Evolutionary conservation across 176 grass and related monocot species (phyloP).

Genomic region (Triticum monococcum): DNA sequence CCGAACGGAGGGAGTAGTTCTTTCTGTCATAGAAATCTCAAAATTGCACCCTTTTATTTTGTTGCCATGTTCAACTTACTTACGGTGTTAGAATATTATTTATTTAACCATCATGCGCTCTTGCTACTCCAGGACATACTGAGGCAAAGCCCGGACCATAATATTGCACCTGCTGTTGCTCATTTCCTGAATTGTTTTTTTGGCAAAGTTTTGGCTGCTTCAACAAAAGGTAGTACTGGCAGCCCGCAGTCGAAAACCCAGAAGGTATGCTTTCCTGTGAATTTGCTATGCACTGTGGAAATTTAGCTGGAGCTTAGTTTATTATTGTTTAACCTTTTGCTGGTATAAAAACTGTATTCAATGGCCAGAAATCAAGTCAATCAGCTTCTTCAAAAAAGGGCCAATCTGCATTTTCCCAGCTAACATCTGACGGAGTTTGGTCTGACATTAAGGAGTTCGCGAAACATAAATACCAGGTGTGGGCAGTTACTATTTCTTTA

Average conservation of each 20-base stretch:
- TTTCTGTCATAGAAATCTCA: not conserved
- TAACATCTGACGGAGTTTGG: conserved; percentile 78
- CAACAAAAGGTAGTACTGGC: conserved; percentile 44
- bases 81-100: not conserved
- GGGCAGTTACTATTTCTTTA: not conserved
- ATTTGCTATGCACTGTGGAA: not conserved
- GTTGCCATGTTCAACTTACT: not conserved
- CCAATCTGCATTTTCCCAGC: conserved; percentile 43
- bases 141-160: conserved; percentile 78
- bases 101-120: conserved; percentile 29
- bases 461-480: conserved; percentile 88
- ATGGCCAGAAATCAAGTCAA: conserved; percentile 45
- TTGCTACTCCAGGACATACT: conserved; percentile 67
- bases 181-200: conserved; percentile 94
- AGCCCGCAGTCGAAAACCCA: conserved; percentile 50
- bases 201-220: conserved; percentile 55
- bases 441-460: conserved; percentile 73
- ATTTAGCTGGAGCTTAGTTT: not conserved
- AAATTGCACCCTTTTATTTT: not conserved
- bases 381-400: conserved; percentile 49
- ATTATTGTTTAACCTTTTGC: not conserved
- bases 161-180: conserved; percentile 71
- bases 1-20: too few species aligned
- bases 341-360: not conserved
- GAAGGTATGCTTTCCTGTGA: conserved; percentile 36